Percentiles rank a stretch among this genome's conserved stretches.
Evolutionary conservation across 169 alveolate genomes (phyloP).

Genomic region (Plasmodium berghei): DNA sequence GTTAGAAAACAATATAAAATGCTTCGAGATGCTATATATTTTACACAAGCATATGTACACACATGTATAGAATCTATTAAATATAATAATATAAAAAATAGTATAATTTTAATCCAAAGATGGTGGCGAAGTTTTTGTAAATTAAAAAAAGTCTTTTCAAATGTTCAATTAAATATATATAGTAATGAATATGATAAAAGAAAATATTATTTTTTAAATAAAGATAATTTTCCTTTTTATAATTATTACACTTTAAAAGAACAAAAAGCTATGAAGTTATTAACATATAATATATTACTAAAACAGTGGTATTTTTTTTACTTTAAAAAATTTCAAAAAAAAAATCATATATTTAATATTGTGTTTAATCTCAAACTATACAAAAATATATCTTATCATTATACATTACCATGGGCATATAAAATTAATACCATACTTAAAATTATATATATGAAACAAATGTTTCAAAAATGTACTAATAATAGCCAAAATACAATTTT

Average conservation of each 20-base stretch:
- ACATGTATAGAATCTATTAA: slow-evolving; percentile 45
- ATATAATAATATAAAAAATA: slow-evolving; percentile 45
- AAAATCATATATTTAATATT: slow-evolving; percentile 76
- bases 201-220: slow-evolving; percentile 50
- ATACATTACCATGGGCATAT: slow-evolving; percentile 76
- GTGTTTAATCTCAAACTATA: slow-evolving; percentile 67
- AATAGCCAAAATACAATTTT: slow-evolving; percentile 23
- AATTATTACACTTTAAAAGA: slow-evolving; percentile 70
- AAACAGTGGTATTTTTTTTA: slow-evolving; percentile 77
- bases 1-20: slow-evolving; percentile 63
- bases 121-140: slow-evolving; percentile 73
- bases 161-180: slow-evolving; percentile 37
- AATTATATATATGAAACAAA: slow-evolving; percentile 69
- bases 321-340: slow-evolving; percentile 61
- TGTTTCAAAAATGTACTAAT: slow-evolving; percentile 45
- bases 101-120: slow-evolving; percentile 35
- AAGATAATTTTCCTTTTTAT: slow-evolving; percentile 71
- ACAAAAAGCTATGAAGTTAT: slow-evolving; percentile 54
- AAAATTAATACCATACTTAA: slow-evolving; percentile 58
- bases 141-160: slow-evolving; percentile 30
- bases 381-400: slow-evolving; percentile 65
- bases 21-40: slow-evolving; percentile 55
- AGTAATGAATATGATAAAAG: slow-evolving; percentile 54
- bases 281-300: slow-evolving; percentile 66
- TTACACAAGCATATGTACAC: slow-evolving; percentile 73